Evolutionary conservation across 2,329 filamentous ascomycete species (phyloP).

Genomic region (Penicillium sp.): DNA sequence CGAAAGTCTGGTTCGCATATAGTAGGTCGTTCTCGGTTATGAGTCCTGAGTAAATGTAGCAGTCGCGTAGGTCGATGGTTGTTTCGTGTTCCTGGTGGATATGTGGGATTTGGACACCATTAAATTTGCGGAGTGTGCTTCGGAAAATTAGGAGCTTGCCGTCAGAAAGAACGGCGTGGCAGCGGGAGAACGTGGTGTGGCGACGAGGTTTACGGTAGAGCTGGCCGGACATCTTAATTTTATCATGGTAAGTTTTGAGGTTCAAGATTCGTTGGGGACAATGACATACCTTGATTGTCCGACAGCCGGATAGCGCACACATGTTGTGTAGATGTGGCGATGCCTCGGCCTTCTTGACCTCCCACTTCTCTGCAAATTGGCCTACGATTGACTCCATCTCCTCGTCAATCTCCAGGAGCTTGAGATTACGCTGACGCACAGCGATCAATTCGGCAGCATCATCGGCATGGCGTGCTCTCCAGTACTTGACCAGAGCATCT

Average conservation of each 20-base stretch:
- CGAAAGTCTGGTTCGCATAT: slow-evolving; percentile 65
- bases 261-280: neutral
- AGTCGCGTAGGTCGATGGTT: slow-evolving; percentile 60
- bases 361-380: slow-evolving; percentile 68
- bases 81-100: slow-evolving; percentile 64
- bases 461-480: slow-evolving; percentile 56
- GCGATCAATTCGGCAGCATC: slow-evolving; percentile 60
- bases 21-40: slow-evolving; percentile 63
- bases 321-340: slow-evolving; percentile 66
- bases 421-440: slow-evolving; percentile 59
- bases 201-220: slow-evolving; percentile 65
- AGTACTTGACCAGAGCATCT: slow-evolving; percentile 59
- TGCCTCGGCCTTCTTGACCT: slow-evolving; percentile 64
- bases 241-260: slow-evolving; percentile 7
- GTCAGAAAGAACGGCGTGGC: slow-evolving; percentile 60
- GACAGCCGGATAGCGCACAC: slow-evolving; percentile 64
- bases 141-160: slow-evolving; percentile 65
- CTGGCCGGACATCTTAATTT: slow-evolving; percentile 55
- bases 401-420: slow-evolving; percentile 63
- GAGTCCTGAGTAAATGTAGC: slow-evolving; percentile 66
- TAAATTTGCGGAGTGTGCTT: slow-evolving; percentile 55
- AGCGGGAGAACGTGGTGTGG: slow-evolving; percentile 61
- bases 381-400: slow-evolving; percentile 65
- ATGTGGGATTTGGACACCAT: slow-evolving; percentile 57
- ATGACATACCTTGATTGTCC: slow-evolving; percentile 52